Percentiles rank a stretch among this genome's conserved stretches.
These are phyloP conservation scores for Musa balbisiana DNA, from an alignment of 202 grass and related monocot species.

Conservation along the genomic window DNA sequence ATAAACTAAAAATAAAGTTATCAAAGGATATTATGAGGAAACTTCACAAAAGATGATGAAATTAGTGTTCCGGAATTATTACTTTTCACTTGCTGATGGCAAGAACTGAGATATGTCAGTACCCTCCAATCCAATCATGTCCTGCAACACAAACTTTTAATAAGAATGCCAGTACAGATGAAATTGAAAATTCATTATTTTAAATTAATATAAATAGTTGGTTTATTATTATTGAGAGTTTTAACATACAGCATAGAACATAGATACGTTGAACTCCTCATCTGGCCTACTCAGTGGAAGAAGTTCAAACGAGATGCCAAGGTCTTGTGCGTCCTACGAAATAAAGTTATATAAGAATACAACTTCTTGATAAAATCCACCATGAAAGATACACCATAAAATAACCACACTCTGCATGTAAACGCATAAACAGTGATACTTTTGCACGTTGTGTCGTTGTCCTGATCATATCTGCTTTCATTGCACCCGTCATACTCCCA, in stretches of 20 bases:
- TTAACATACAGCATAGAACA: conserved; percentile 79
- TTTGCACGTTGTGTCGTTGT: conserved; percentile 79
- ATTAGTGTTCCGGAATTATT: conserved; percentile 29
- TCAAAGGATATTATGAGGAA: neutral
- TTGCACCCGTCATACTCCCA: conserved; percentile 52
- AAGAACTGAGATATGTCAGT: conserved; percentile 58
- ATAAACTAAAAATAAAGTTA: conserved; percentile 25
- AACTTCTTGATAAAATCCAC: neutral
- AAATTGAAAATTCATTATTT: conserved; percentile 9
- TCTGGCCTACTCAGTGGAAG: conserved; percentile 60
- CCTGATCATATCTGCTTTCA: conserved; percentile 86
- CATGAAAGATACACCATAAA: neutral
- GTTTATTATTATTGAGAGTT: neutral
- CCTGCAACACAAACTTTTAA: conserved; percentile 32
- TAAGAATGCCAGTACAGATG: neutral
- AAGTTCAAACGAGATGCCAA: conserved; percentile 89
- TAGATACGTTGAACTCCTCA: conserved; percentile 73
- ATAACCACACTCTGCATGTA: neutral
- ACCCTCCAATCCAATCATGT: conserved; percentile 77
- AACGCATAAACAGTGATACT: conserved; percentile 24
- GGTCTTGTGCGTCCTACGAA: conserved; percentile 71
- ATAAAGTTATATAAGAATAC: conserved; percentile 9
- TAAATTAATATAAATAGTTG: neutral
- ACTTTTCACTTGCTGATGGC: conserved; percentile 82
- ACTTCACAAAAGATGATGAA: neutral